phyloP scores from a whole-genome alignment of 176 grass and related monocot genomes.

The Calamus simplicifolius region DNA sequence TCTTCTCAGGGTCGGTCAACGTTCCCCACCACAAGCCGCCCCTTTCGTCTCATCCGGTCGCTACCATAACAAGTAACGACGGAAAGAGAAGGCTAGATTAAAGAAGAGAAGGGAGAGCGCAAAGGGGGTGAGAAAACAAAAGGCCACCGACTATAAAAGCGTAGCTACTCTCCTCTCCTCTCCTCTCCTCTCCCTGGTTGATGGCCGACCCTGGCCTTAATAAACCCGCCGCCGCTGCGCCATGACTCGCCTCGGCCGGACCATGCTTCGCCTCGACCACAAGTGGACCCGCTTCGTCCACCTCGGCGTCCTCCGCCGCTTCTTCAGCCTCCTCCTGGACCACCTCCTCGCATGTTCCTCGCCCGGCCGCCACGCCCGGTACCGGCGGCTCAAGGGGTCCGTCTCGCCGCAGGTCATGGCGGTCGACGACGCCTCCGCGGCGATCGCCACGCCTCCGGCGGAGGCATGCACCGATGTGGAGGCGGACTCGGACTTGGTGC shows the following conservation, averaged over 20 bases:
- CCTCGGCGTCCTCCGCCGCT: slow-evolving; percentile 47
- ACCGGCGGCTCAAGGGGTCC: slow-evolving; percentile 34
- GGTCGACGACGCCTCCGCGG: not conserved
- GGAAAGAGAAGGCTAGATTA: no score
- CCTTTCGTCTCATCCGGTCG: not conserved
- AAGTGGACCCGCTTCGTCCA: slow-evolving; percentile 52
- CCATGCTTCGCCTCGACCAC: slow-evolving; percentile 17
- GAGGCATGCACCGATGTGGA: slow-evolving; percentile 1
- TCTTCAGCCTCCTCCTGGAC: slow-evolving; percentile 54
- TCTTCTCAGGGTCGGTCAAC: no score
- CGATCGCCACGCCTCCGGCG: no score
- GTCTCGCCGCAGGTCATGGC: not conserved
- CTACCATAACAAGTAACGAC: not conserved
- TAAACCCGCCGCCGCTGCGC: no score
- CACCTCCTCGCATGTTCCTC: slow-evolving; percentile 55
- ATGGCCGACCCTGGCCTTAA: not conserved
- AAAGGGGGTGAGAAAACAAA: not conserved
- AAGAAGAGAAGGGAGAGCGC: not conserved
- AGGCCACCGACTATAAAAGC: not conserved
- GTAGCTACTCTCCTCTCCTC: not conserved
- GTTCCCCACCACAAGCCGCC: not conserved
- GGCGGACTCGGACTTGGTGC: slow-evolving; percentile 37
- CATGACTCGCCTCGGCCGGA: slow-evolving; percentile 1
- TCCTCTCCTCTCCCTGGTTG: no score
- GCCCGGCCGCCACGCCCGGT: slow-evolving; percentile 21